Base-by-base conservation (phyloP, 78 protist genomes). In the Dictyostelium brefeldianum region DNA sequence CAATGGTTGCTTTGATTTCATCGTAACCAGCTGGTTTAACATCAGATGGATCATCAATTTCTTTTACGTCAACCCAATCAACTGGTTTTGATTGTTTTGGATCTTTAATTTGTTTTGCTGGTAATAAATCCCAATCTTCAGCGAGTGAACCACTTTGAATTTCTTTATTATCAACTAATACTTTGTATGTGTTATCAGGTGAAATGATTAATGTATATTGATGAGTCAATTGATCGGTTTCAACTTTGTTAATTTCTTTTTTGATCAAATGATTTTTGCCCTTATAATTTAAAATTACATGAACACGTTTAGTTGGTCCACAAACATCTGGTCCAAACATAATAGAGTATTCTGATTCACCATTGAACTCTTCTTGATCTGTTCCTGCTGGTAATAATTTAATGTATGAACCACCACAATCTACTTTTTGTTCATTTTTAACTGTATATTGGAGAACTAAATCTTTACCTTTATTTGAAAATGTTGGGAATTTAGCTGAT, bases 301-400 rank as follows among this genome's bases (percentile, higher is more conserved):
- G 99, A 48, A 97, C 84, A 47, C 83, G 31, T 92, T 93, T 95
- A 31, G 69, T 9, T 46, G 70, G 73, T 46, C 99, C 99, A 77
- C 99, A 99, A 48, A 96, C 89, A 85, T 99, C 99, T 29, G 99
- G 99, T 27, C 99, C 99, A 94, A 98, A 98, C 99, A 98, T 97
- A 57, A 98, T 81, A 75, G 59, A 20, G 97, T 97, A 96, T n/a
- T 65, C 80, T 54, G 99, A 62, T 74, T 98, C 99, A 74, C 98
- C 98, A 83, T 70, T 47, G 83, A 98, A 90, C 46, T 51, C 46
- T n/a, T 7, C 67, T 65, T 54, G 98, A 85, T 98, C 95, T 47
- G 84, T 51, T 4, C 41, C 22, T 25, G 22, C 87, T 84, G 98
- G 97, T 56, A 98, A 64, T 22, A 99, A 48, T 98, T 99, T 98